Conservation (phyloP, 805 yeast species). For the Limtongia smithiae region DNA sequence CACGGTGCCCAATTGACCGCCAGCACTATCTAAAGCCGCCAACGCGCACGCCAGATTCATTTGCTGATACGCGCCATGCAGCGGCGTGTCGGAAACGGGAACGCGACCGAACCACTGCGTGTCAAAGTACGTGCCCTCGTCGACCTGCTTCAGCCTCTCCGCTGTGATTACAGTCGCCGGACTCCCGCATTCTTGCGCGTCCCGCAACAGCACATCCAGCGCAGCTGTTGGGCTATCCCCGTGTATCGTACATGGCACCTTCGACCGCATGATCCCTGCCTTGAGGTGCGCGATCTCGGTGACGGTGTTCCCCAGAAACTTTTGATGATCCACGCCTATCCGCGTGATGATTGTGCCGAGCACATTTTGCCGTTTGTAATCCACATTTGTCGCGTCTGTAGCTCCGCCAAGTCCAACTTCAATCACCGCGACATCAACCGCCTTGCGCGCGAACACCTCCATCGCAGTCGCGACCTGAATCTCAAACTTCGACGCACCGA, state of each 20-base stretch:
- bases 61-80: constrained; percentile 69
- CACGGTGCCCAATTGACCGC: constrained; percentile 34
- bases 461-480: constrained; percentile 80
- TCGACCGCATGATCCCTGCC: constrained; percentile 75
- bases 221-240: constrained; percentile 57
- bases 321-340: constrained; percentile 82
- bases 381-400: constrained; percentile 81
- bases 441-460: constrained; percentile 57
- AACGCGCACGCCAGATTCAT: constrained; percentile 69
- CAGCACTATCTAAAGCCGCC: constrained; percentile 44
- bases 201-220: constrained; percentile 43
- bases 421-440: constrained; percentile 72
- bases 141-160: not conserved
- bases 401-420: constrained; percentile 95
- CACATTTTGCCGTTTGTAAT: constrained; percentile 36
- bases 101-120: constrained; percentile 36
- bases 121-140: not conserved
- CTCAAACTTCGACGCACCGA: constrained; percentile 87
- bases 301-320: constrained; percentile 64
- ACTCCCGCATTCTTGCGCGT: constrained; percentile 35
- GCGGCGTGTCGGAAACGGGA: constrained; percentile 45
- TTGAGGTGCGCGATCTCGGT: constrained; percentile 69
- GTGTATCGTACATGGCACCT: constrained; percentile 66
- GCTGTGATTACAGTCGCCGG: constrained; percentile 4
- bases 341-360: constrained; percentile 55